Evolutionary conservation across 2,329 filamentous ascomycete genomes (phyloP).

Genomic region (Fusarium sp.): DNA sequence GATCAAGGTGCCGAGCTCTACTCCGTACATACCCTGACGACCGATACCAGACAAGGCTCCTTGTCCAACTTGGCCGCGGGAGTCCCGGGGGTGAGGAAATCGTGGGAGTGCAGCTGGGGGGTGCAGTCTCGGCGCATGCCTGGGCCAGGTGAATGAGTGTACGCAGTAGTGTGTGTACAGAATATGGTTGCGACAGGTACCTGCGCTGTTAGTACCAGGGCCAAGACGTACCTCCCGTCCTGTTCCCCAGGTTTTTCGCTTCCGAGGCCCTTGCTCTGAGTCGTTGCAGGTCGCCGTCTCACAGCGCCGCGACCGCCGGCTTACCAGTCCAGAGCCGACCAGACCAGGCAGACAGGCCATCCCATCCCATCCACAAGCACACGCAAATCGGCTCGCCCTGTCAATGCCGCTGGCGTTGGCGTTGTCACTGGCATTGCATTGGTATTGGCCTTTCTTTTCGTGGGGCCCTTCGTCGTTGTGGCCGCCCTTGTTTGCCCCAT

Average conservation of each 20-base stretch:
- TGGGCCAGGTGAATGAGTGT: constrained; percentile 3
- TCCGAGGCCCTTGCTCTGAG: constrained; percentile 21
- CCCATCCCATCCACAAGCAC: constrained; percentile 6
- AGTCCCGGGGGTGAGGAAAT: constrained; percentile 19
- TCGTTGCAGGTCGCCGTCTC: constrained; percentile 32
- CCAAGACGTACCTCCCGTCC: constrained; percentile 42
- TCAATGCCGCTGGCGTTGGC: constrained; percentile 33
- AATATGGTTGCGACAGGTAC: constrained; percentile 33
- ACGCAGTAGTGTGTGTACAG: constrained; percentile 9
- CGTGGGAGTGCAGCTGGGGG: constrained; percentile 18
- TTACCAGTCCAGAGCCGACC: constrained; percentile 1
- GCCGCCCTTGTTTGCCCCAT: constrained; percentile 37
- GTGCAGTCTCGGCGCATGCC: constrained; percentile 21
- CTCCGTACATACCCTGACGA: background rate
- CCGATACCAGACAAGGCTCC: constrained; percentile 14
- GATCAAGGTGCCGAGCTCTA: constrained; percentile 12
- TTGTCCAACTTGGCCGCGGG: constrained; percentile 22
- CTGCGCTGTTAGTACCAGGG: constrained; percentile 40
- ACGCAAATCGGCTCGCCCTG: constrained; percentile 28
- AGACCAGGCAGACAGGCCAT: background rate
- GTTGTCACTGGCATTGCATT: constrained; percentile 15
- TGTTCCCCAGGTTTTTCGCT: constrained; percentile 46
- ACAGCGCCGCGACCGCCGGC: constrained; percentile 23
- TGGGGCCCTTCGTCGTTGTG: constrained; percentile 22
- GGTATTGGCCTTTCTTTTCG: constrained; percentile 18